A percentile compares a stretch with the other conserved stretches of the same genome.
Evolutionary conservation across 352 stramenopile genomes (phyloP).

Genomic region (Aphanomyces euteiches): DNA sequence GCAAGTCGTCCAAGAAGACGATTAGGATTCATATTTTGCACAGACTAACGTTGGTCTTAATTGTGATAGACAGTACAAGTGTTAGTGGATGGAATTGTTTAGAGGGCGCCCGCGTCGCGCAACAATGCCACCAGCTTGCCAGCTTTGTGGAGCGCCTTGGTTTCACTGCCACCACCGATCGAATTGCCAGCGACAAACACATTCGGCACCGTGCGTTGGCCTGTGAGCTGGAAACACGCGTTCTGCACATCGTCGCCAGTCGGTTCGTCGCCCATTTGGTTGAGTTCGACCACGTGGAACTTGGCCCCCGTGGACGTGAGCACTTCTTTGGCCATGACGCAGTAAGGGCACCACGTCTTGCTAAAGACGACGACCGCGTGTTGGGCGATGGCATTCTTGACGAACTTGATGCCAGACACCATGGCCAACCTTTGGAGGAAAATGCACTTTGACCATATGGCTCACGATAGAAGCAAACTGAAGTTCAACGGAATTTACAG

Average conservation of each 20-base stretch:
- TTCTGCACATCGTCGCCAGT: constrained; percentile 85
- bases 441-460: no score
- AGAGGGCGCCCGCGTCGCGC: constrained; percentile 10
- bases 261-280: constrained; percentile 46
- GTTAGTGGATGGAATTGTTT: background rate
- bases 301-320: constrained; percentile 55
- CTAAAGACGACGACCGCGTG: constrained; percentile 81
- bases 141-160: constrained; percentile 44
- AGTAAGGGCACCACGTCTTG: constrained; percentile 95
- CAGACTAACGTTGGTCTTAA: background rate
- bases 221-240: constrained; percentile 36
- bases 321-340: constrained; percentile 83
- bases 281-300: constrained; percentile 67
- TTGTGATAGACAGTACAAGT: background rate
- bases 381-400: constrained; percentile 50
- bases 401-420: constrained; percentile 47
- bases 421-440: background rate
- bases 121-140: constrained; percentile 49
- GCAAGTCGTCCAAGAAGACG: constrained; percentile 42
- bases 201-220: constrained; percentile 77
- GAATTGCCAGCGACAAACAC: constrained; percentile 86
- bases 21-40: background rate
- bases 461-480: no score
- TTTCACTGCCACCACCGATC: constrained; percentile 83
- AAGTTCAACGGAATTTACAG: no score